These are phyloP conservation scores for Exutisphaerella laricina DNA, from an alignment of 2,329 filamentous ascomycete genomes.

Conservation along the genomic window DNA sequence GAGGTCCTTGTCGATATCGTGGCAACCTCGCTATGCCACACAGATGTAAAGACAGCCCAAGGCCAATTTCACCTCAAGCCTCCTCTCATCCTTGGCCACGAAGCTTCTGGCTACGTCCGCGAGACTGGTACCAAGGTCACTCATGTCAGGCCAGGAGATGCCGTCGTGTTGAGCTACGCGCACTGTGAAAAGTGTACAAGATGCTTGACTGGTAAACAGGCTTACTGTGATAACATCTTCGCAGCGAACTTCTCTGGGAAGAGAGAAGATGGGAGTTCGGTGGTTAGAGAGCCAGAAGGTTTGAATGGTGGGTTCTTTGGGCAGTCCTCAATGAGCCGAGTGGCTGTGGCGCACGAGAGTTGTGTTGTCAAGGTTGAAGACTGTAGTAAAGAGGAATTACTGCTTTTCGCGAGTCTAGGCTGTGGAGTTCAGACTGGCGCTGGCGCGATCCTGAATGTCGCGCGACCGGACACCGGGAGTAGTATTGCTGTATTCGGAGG, in stretches of 20 bases:
- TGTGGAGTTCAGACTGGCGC: slow-evolving; percentile 25
- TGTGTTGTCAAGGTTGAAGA: slow-evolving; percentile 17
- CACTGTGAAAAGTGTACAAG: slow-evolving; percentile 17
- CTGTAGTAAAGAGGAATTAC: slow-evolving; percentile 16
- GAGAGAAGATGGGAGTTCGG: slow-evolving; percentile 3
- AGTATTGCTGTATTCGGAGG: slow-evolving; percentile 21
- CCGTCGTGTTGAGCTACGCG: slow-evolving; percentile 17
- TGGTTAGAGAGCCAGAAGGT: slow-evolving; percentile 13
- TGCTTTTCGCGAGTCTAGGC: slow-evolving; percentile 18
- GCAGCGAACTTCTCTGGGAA: slow-evolving; percentile 18
- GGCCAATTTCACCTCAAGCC: slow-evolving; percentile 22
- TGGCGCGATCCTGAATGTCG: slow-evolving; percentile 21
- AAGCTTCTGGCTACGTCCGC: slow-evolving; percentile 19
- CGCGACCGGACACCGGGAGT: slow-evolving; percentile 14
- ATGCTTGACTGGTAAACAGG: slow-evolving; percentile 11
- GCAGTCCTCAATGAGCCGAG: slow-evolving; percentile 21
- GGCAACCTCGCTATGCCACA: slow-evolving; percentile 21
- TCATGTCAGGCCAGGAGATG: slow-evolving; percentile 15
- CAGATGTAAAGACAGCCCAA: slow-evolving; percentile 18
- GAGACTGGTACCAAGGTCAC: slow-evolving; percentile 11
- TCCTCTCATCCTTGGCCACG: slow-evolving; percentile 24
- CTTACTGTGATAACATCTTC: slow-evolving; percentile 19
- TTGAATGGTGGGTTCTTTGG: slow-evolving; percentile 23
- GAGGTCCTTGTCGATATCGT: slow-evolving; percentile 22
- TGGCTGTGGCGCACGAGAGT: slow-evolving; percentile 17